Evolutionary conservation across 805 yeast species (phyloP).

Genomic region (Grigorovia jiainica): DNA sequence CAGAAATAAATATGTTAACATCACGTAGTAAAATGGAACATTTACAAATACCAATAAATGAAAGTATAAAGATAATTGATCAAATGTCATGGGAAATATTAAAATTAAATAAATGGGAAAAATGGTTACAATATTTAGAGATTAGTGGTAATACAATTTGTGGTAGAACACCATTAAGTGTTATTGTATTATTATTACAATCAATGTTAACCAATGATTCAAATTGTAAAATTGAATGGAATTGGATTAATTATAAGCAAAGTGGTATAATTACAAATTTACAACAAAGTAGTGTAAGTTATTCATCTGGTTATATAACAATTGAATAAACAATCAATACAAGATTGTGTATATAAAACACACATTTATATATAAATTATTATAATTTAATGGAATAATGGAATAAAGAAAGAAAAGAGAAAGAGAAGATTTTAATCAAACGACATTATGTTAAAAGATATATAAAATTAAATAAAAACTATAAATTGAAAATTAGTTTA

Average conservation of each 20-base stretch:
- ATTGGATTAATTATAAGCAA: constrained; percentile 78
- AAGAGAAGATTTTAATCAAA: not conserved
- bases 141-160: constrained; percentile 84
- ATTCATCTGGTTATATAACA: constrained; percentile 66
- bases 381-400: no score
- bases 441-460: not conserved
- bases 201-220: no score
- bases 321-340: no score
- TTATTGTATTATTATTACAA: constrained; percentile 50
- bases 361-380: not conserved
- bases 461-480: not conserved
- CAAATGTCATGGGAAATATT: constrained; percentile 52
- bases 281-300: constrained; percentile 78
- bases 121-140: constrained; percentile 60
- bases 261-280: constrained; percentile 43
- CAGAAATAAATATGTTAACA: constrained; percentile 23
- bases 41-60: constrained; percentile 43
- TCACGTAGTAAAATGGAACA: constrained; percentile 21
- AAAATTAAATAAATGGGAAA: constrained; percentile 23
- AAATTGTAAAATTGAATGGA: constrained; percentile 32
- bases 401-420: no score
- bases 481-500: not conserved
- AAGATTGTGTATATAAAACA: not conserved
- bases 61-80: constrained; percentile 70
- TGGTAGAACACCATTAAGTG: constrained; percentile 74